These are phyloP conservation scores for Candida sanyiensis DNA, from an alignment of 805 yeast genomes.

Conservation along the genomic window DNA sequence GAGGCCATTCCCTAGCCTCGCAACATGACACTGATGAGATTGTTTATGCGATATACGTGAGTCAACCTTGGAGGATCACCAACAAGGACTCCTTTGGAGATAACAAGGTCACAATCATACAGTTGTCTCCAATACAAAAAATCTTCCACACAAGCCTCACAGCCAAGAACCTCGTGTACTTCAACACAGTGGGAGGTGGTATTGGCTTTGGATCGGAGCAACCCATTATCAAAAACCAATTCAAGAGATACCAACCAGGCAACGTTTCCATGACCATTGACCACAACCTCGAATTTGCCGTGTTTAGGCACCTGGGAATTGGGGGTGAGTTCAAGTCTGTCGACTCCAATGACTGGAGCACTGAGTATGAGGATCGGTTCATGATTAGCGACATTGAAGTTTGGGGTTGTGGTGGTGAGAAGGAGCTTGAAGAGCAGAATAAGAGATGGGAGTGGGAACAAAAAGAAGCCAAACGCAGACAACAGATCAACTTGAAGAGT, in stretches of 20 bases:
- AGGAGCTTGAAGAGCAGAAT: slow-evolving; percentile 71
- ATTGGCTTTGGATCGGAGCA: slow-evolving; percentile 76
- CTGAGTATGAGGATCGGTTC: slow-evolving; percentile 63
- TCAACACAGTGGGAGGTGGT: slow-evolving; percentile 72
- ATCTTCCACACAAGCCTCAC: slow-evolving; percentile 36
- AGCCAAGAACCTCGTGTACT: slow-evolving; percentile 47
- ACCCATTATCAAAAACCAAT: slow-evolving; percentile 46
- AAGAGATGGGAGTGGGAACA: slow-evolving; percentile 90
- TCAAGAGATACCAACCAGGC: slow-evolving; percentile 54
- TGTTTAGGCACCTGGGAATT: slow-evolving; percentile 61
- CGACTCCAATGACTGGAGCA: slow-evolving; percentile 14
- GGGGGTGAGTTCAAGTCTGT: slow-evolving; percentile 47
- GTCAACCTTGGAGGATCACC: slow-evolving; percentile 72
- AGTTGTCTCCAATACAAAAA: slow-evolving; percentile 61
- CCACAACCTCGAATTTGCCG: slow-evolving; percentile 70
- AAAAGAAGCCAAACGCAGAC: slow-evolving; percentile 74
- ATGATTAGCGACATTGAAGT: slow-evolving; percentile 74
- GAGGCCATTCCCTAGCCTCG: slow-evolving; percentile 19
- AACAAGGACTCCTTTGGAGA: slow-evolving; percentile 72
- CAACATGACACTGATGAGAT: slow-evolving; percentile 36
- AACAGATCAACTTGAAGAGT: slow-evolving; percentile 56
- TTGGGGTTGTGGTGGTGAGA: slow-evolving; percentile 84
- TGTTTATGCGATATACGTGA: slow-evolving; percentile 58
- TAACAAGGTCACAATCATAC: slow-evolving; percentile 49
- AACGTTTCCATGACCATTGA: slow-evolving; percentile 78